Conservation (phyloP, 345 rosid species). For the Luvunga scandens region DNA sequence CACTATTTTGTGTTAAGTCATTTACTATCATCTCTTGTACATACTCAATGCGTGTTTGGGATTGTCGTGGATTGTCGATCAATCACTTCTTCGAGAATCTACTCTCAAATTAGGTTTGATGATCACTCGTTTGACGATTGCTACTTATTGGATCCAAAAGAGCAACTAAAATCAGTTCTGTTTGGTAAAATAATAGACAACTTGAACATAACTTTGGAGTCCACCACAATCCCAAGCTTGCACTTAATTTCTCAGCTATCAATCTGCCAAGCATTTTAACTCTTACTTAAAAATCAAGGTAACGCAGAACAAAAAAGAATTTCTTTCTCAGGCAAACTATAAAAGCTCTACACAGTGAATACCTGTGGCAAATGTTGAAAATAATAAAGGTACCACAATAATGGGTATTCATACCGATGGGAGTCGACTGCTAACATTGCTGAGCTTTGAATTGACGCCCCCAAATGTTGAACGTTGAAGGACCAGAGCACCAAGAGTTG, state of each 20-base stretch:
- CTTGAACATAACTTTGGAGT: not conserved
- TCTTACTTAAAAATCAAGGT: not conserved
- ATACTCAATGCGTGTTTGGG: not conserved
- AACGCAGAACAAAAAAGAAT: not conserved
- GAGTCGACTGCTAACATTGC: constrained; percentile 88
- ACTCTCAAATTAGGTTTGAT: not conserved
- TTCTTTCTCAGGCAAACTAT: not conserved
- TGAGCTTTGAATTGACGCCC: constrained; percentile 88
- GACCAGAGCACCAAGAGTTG: constrained; percentile 81
- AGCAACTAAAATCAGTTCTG: too few relatives aligned
- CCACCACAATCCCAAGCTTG: not conserved
- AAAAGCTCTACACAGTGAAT: not conserved
- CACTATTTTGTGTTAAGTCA: not conserved
- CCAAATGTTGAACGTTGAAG: constrained; percentile 92
- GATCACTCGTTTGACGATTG: not conserved
- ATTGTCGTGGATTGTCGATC: not conserved
- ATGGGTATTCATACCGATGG: constrained; percentile 60
- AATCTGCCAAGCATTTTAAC: not conserved
- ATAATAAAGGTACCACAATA: not conserved
- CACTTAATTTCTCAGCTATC: not conserved
- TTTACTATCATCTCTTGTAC: not conserved
- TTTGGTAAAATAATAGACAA: not conserved
- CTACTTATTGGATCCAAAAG: not conserved
- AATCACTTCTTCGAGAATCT: not conserved
- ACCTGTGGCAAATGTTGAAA: not conserved